phyloP scores from a whole-genome alignment of 2,329 filamentous ascomycete genomes.

The Colletotrichum shisoi region DNA sequence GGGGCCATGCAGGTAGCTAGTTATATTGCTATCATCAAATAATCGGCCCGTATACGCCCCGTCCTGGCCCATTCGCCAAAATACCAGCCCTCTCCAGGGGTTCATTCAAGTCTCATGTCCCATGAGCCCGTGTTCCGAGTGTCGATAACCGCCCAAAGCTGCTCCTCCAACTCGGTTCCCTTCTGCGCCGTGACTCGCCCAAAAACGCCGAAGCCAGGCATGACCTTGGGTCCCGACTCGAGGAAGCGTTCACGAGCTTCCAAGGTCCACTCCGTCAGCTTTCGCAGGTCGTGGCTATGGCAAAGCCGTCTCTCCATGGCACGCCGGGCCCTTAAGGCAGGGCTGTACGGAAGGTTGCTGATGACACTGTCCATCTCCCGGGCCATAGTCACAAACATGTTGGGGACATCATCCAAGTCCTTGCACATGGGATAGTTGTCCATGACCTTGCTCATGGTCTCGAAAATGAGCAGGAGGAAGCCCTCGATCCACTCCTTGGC shows the following conservation, averaged over 20 bases:
- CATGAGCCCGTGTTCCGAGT: background rate
- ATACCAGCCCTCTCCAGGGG: too few species aligned
- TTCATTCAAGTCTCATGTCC: background rate
- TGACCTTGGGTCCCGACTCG: slow-evolving; percentile 7
- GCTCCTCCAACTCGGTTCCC: slow-evolving; percentile 9
- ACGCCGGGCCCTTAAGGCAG: slow-evolving; percentile 9
- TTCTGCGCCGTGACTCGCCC: slow-evolving; percentile 2
- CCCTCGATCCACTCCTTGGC: slow-evolving; percentile 25
- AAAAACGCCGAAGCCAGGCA: slow-evolving; percentile 27
- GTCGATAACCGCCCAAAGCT: slow-evolving; percentile 23
- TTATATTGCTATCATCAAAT: too few species aligned
- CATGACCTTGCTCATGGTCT: slow-evolving; percentile 9
- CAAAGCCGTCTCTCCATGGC: slow-evolving; percentile 26
- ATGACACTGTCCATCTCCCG: slow-evolving; percentile 19
- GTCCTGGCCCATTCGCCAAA: too few species aligned
- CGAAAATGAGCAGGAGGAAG: slow-evolving; percentile 25
- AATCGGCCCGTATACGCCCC: background rate
- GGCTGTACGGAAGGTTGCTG: background rate
- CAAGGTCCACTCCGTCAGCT: slow-evolving; percentile 21
- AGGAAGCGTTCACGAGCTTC: slow-evolving; percentile 21
- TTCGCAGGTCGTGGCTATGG: slow-evolving; percentile 20
- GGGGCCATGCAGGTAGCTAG: background rate
- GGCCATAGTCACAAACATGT: slow-evolving; percentile 19
- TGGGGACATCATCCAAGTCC: slow-evolving; percentile 21
- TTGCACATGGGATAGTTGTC: slow-evolving; percentile 3